A percentile compares a stretch with the other conserved stretches of the same genome.
Conservation (phyloP, 768 basidiomycete species). For the Trametes meyenii region DNA sequence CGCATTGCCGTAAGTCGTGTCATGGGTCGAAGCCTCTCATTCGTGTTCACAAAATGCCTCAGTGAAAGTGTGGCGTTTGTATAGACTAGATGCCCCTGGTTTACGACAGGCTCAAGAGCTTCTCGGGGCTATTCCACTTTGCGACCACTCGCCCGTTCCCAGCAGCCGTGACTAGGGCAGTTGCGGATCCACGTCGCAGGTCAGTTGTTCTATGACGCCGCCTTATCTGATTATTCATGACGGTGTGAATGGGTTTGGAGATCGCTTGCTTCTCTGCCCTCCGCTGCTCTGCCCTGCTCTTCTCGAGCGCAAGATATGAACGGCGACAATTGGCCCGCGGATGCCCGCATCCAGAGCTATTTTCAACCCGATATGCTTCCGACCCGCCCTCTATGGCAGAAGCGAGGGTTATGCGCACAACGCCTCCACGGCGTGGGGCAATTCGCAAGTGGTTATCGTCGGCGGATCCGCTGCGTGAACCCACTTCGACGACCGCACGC, state of each 20-base stretch:
- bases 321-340: not conserved
- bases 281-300: too few relatives aligned
- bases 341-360: not conserved
- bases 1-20: slow-evolving; percentile 13
- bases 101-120: not conserved
- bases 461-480: too few relatives aligned
- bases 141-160: not conserved
- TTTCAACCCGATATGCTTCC: not conserved
- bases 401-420: too few relatives aligned
- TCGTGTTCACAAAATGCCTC: not conserved
- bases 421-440: too few relatives aligned
- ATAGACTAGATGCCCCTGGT: not conserved
- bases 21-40: not conserved
- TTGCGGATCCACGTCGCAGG: too few relatives aligned
- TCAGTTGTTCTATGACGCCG: too few relatives aligned
- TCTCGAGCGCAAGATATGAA: too few relatives aligned
- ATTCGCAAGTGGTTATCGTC: too few relatives aligned
- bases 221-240: too few relatives aligned
- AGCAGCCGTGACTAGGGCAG: not conserved
- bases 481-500: too few relatives aligned
- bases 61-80: slow-evolving; percentile 7
- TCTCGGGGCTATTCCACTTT: not conserved
- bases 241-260: too few relatives aligned
- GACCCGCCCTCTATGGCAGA: too few relatives aligned
- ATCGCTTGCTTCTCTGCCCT: not conserved